Evolutionary conservation across 345 rosid genomes (phyloP), one percentile per base, ranked within the genome.

Genomic region (Salix caprea): DNA sequence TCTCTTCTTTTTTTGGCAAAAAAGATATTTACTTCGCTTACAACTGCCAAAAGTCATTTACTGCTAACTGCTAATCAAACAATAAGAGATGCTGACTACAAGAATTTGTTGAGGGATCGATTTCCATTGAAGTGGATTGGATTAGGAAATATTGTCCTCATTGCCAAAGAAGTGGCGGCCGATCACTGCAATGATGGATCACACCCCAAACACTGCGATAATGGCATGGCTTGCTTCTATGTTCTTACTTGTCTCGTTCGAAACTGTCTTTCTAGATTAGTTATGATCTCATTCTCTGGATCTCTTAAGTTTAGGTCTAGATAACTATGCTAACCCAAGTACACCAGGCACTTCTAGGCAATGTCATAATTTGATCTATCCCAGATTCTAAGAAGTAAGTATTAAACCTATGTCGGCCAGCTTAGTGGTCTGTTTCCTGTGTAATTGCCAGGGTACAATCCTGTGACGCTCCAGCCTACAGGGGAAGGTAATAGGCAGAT

Each of bases 101-200:
- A 40, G 5, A 70, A 84, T 71, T 42, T 50, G 46, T 71, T 71
- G 71, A 26, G 34, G 18, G 72, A 69, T 10, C 82, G 82, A 18
- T 77, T 84, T 77, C 18, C 69, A 4, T 50, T 83, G 76, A 70
- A 77, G 44, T 84, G 87, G 87, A 54, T 36, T 18, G 79, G 74
- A 24, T 26, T 76, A 18, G 77, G 76, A 67, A 69, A 10, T 18
- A 73, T 16, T 82, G 79, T 62, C 74, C 13, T 42, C 39, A 50
- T 23, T 83, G 86, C 56, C 69, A 4, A 16, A 66, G n/a, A 36
- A 87, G 82, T 15, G 80, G 84, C 5, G 87, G 82, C 4, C 26
- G 7, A 4, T 34, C 6, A 34, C 37, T 5, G 36, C 36, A 1
- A 28, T 28, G 28, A 28, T 28, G 28, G 2, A 28, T 28, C 28